Base-by-base conservation (phyloP, 768 basidiomycete genomes). In the Serendipita indica region DNA sequence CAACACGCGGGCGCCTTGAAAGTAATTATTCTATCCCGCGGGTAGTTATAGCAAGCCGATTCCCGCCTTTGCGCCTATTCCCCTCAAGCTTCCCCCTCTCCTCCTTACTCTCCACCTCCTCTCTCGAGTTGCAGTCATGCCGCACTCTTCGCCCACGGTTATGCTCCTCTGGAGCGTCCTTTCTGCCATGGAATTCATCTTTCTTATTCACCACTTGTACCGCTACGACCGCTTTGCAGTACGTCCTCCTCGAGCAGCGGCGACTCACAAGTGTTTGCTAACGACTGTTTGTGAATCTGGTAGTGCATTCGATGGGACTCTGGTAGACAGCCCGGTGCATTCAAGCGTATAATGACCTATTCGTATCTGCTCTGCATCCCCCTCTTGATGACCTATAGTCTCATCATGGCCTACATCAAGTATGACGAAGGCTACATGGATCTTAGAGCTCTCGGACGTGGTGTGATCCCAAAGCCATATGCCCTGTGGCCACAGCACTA, bases 331-430 rank as follows among this genome's bases (percentile, higher is more conserved):
- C 84, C 83, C 59, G 88, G 88, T 59, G 81, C 87, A 12, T 90
- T 90, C 77, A 89, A 85, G 71, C 77, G 89, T 56, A 76, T 90
- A 66, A 90, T 90, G 88, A 89, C 85, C 70, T 89, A 89, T 71
- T 83, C 84, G n/a, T 89, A 88, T 67, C 70, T 88, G n/a, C 76
- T 72, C 10, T 79, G 83, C 0, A 74, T 89, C 25, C 82, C 80
- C 39, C 71, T 85, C 20, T 73, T 88, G 49, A 75, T 83, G 43
- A 63, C 81, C 18, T 89, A 84, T 68, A 75, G 77, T 57, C 72
- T 84, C 6, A 72, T 77, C 5, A 79, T 83, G 67, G 75, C 84
- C 0, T 69, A 72, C 2, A 66, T 89, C 58, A 89, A 89, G 70
- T 86, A 82, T 66, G 72, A 74, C 67, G 84, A 88, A 76, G 86